A percentile compares a stretch with the other conserved stretches of the same genome.
Evolutionary conservation across 2,329 filamentous ascomycete genomes (phyloP).

Genomic region (Sporothrix pseudoabietina): DNA sequence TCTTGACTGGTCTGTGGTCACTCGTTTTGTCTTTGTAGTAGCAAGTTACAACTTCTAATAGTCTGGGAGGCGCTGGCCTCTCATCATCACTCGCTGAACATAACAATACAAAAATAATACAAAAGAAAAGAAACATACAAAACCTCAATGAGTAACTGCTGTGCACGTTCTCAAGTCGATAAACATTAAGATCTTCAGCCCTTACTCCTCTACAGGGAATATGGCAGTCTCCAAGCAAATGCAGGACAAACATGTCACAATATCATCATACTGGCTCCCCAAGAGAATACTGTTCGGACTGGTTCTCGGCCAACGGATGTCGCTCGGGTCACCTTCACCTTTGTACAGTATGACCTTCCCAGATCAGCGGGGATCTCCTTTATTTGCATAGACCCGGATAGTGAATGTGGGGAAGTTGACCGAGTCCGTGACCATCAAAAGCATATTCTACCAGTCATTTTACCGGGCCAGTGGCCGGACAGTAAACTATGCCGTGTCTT

Average conservation of each 20-base stretch:
- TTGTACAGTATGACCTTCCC: background rate
- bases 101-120: constrained; percentile 10
- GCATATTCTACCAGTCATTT: background rate
- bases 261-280: background rate
- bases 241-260: background rate
- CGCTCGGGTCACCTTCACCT: background rate
- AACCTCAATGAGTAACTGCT: background rate
- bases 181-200: background rate
- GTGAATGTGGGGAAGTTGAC: background rate
- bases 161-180: background rate
- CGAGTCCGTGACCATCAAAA: background rate
- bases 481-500: background rate
- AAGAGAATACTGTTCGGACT: background rate
- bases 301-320: constrained; percentile 11
- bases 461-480: constrained; percentile 12
- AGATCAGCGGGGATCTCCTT: background rate
- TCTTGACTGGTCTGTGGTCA: background rate
- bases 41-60: background rate
- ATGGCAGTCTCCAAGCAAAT: background rate
- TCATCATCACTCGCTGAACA: background rate
- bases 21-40: background rate
- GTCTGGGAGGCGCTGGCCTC: background rate
- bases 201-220: background rate
- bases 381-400: constrained; percentile 17
- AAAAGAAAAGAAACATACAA: background rate